Base-by-base conservation (phyloP, 257 asterid genomes). In the Ajuga chamaepitys region DNA sequence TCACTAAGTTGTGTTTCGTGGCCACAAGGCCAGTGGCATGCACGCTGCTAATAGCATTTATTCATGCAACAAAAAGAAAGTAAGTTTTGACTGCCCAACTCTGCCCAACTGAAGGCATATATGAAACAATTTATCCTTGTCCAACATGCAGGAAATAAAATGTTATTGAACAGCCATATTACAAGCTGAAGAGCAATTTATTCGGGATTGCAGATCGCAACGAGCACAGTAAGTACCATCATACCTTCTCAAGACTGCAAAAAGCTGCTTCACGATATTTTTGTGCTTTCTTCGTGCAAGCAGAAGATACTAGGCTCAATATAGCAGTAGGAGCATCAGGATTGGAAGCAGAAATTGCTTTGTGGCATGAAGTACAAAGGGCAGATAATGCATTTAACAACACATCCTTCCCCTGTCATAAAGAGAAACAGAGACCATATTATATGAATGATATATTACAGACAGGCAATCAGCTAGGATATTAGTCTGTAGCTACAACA, bases 201-300 rank as follows among this genome's bases (percentile, higher is more conserved):
- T 25, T 24, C 40, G 46, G 67, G 62, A 42, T 16, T 48, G 63
- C 17, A 40, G 54, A 70, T 47, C 20, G 58, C 34, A 68, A 66
- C 8, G 54, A 56, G 66, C 55, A 47, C 11, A 35, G 30, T 21
- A 42, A 61, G 14, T 28, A 63, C 58, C 25, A n/a, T 24, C 54
- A 38, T 62, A 93, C 99, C 99, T 86, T 77, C 84, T 89, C 97
- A 74, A 93, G 97, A 82, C 95, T 84, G 77, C 70, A 64, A 77
- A 87, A 93, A 70, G 99, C 99, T 54, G 99, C 94, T 79, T 89
- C 99, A 28, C 95, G 90, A 65, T 84, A 87, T 72, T 84, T 93
- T 75, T 74, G 87, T 17, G 82, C 70, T 82, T 80, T 89, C 82
- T 87, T 93, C 4, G 81, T 68, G 75, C 97, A 89, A 4, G 97